These are phyloP conservation scores for Cercospora nicotianae DNA, from an alignment of 2,329 filamentous ascomycete species.

Conservation along the genomic window DNA sequence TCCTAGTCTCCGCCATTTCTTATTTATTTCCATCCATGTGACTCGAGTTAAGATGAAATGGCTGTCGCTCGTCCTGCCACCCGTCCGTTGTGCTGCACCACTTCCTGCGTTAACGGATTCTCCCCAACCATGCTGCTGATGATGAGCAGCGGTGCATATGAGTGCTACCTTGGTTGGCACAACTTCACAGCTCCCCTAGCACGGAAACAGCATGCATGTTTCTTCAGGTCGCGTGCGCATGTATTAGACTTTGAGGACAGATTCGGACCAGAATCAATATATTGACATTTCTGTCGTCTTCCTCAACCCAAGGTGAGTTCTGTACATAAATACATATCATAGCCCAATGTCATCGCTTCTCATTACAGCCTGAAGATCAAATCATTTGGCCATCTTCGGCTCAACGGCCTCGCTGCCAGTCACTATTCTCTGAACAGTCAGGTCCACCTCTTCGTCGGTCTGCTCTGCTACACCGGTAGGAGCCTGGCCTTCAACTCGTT, in stretches of 20 bases:
- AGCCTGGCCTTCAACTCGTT: constrained; percentile 67
- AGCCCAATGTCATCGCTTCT: neutral
- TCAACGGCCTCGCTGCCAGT: neutral
- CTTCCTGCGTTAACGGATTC: neutral
- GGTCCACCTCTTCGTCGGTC: neutral
- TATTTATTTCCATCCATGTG: neutral
- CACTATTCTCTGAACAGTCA: constrained; percentile 7
- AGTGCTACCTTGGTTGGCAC: neutral
- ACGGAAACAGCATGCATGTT: neutral
- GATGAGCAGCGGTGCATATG: neutral
- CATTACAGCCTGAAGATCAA: neutral
- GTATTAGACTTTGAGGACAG: neutral
- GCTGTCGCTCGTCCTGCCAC: neutral
- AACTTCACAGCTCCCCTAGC: neutral
- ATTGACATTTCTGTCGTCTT: neutral
- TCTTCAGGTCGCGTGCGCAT: neutral
- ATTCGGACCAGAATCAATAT: neutral
- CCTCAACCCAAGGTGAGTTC: neutral
- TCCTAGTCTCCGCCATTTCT: constrained; percentile 9
- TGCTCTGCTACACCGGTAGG: constrained; percentile 8
- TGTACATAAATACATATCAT: constrained; percentile 1
- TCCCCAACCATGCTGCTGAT: neutral
- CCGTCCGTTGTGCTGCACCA: neutral
- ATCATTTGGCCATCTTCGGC: neutral
- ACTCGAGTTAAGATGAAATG: constrained; percentile 1